These are phyloP conservation scores for Plantago rigida DNA, from an alignment of 305 asterid genomes.

Conservation along the genomic window DNA sequence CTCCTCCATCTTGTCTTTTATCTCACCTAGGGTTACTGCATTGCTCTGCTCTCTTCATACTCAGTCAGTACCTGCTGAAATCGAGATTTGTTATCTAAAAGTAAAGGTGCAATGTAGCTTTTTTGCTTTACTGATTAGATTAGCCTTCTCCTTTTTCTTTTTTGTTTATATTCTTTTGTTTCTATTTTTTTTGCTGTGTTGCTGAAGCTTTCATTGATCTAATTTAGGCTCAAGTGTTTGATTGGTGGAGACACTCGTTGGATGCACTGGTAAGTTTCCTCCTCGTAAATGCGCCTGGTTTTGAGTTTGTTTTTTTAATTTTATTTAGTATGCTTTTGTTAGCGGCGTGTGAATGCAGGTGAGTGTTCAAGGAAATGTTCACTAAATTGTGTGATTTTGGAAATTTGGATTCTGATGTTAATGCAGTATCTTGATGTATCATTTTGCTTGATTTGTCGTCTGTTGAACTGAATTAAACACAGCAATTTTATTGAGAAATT, in stretches of 20 bases:
- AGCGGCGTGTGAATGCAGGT: not conserved
- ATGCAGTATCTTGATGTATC: not conserved
- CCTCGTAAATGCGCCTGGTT: not conserved
- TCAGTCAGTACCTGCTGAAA: not conserved
- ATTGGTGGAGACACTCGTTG: not conserved
- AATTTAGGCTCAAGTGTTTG: constrained; percentile 7
- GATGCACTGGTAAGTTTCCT: constrained; percentile 1
- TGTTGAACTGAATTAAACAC: not conserved
- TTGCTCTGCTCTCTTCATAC: constrained; percentile 6
- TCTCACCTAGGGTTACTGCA: constrained; percentile 41
- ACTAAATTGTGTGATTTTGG: not conserved
- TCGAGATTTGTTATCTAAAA: constrained; percentile 2
- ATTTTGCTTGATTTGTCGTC: not conserved
- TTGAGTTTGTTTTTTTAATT: not conserved
- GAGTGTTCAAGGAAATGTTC: not conserved
- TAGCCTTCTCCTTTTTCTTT: not conserved
- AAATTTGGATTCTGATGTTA: not conserved
- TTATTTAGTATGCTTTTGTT: not conserved
- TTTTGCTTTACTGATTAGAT: not conserved
- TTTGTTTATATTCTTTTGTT: not conserved
- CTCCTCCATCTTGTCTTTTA: constrained; percentile 9
- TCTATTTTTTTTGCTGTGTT: not conserved
- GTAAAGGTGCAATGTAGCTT: not conserved
- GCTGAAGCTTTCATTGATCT: constrained; percentile 1
- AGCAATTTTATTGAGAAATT: not conserved